Evolutionary conservation across 2,329 filamentous ascomycete genomes (phyloP).

Genomic region (Talaromyces verruculosus): DNA sequence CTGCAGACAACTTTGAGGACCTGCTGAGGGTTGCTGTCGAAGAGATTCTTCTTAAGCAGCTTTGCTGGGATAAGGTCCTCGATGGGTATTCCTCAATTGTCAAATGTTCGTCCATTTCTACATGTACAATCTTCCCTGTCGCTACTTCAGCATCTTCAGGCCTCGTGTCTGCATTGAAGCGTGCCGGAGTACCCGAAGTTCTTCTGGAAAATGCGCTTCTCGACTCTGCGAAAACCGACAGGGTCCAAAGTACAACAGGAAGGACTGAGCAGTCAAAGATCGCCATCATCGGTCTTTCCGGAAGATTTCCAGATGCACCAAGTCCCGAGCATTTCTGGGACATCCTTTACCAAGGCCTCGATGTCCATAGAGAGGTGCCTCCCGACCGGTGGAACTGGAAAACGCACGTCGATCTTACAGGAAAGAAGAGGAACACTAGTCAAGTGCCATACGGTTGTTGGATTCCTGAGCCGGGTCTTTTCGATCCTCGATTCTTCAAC

Average conservation of each 20-base stretch:
- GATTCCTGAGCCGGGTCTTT: conserved; percentile 38
- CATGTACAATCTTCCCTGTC: conserved; percentile 33
- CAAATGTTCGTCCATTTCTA: conserved; percentile 21
- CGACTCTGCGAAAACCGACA: conserved; percentile 28
- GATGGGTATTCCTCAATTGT: conserved; percentile 33
- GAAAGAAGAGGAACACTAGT: conserved; percentile 35
- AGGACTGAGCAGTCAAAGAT: conserved; percentile 46
- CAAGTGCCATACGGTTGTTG: conserved; percentile 37
- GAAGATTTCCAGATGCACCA: conserved; percentile 67
- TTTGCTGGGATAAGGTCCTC: conserved; percentile 45
- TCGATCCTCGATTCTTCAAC: conserved; percentile 43
- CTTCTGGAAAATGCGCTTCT: conserved; percentile 31
- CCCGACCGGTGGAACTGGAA: conserved; percentile 36
- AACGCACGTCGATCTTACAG: conserved; percentile 36
- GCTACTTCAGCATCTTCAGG: conserved; percentile 37
- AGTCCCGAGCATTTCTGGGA: conserved; percentile 39
- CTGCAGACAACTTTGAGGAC: conserved; percentile 32
- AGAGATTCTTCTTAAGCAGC: conserved; percentile 40
- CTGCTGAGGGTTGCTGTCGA: conserved; percentile 36
- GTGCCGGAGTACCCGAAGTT: conserved; percentile 29
- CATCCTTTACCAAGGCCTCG: conserved; percentile 34
- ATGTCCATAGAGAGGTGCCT: conserved; percentile 36
- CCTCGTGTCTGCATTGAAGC: conserved; percentile 34
- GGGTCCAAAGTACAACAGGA: conserved; percentile 30
- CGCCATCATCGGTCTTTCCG: conserved; percentile 78